Conservation (phyloP, 2,329 filamentous ascomycete species). For the Neospermospora avenae region DNA sequence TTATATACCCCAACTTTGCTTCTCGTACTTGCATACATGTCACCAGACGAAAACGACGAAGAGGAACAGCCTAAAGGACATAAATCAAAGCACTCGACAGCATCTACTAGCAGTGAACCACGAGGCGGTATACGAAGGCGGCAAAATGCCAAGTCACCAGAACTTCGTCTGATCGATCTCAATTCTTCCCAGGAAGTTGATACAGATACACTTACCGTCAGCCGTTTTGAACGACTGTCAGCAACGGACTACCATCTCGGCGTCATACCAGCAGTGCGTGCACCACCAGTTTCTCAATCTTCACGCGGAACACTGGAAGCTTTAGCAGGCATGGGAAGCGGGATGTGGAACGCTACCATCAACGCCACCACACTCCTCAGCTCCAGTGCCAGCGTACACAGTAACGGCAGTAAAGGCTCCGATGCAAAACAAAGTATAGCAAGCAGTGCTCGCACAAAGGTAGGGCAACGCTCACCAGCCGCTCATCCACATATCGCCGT, state of each 20-base stretch:
- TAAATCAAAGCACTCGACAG: slow-evolving; percentile 40
- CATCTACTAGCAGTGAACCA: slow-evolving; percentile 54
- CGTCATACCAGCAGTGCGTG: slow-evolving; percentile 73
- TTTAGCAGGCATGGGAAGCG: slow-evolving; percentile 66
- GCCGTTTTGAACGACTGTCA: slow-evolving; percentile 79
- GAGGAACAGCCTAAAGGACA: slow-evolving; percentile 37
- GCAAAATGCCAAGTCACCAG: slow-evolving; percentile 78
- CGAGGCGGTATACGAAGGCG: slow-evolving; percentile 65
- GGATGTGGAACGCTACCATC: slow-evolving; percentile 87
- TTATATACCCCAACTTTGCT: slow-evolving; percentile 91
- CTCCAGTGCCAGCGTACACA: slow-evolving; percentile 74
- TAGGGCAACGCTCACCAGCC: slow-evolving; percentile 42
- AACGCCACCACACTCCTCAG: slow-evolving; percentile 85
- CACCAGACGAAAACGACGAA: slow-evolving; percentile 49
- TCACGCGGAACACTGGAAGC: slow-evolving; percentile 74
- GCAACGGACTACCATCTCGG: slow-evolving; percentile 90
- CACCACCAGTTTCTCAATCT: slow-evolving; percentile 54
- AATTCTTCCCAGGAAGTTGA: slow-evolving; percentile 79
- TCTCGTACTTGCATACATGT: slow-evolving; percentile 87
- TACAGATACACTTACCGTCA: slow-evolving; percentile 81
- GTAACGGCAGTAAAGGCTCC: slow-evolving; percentile 51
- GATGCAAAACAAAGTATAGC: slow-evolving; percentile 50
- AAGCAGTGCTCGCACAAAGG: slow-evolving; percentile 38
- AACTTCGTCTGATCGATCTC: slow-evolving; percentile 87
- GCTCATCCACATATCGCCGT: slow-evolving; percentile 35